A percentile compares a stretch with the other conserved stretches of the same genome.
phyloP scores from a whole-genome alignment of 2,329 filamentous ascomycete genomes.

The Phaeosphaeriaceae sp. region DNA sequence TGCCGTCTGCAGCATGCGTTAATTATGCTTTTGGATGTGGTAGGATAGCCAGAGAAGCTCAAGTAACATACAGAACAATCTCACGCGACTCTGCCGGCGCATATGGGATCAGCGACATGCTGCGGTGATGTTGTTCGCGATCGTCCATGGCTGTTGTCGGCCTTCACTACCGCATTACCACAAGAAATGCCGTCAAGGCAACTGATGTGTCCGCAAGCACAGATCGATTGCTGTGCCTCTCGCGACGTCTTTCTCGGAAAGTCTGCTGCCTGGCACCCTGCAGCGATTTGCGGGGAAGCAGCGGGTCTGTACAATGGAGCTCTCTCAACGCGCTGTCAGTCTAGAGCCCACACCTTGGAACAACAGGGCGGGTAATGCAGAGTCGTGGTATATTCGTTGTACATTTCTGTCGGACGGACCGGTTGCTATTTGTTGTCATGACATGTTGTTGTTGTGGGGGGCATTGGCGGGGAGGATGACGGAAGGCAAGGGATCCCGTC shows the following conservation, averaged over 20 bases:
- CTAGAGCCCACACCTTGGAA: slow-evolving; percentile 20
- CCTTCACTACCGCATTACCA: slow-evolving; percentile 13
- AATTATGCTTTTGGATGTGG: slow-evolving; percentile 8
- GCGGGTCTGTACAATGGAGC: slow-evolving; percentile 14
- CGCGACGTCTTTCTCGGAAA: not conserved
- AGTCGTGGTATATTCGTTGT: slow-evolving; percentile 13
- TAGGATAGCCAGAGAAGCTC: not conserved
- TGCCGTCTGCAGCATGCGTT: slow-evolving; percentile 71
- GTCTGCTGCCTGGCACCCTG: not conserved
- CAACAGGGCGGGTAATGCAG: slow-evolving; percentile 18
- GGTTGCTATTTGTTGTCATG: slow-evolving; percentile 27
- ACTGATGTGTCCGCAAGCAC: slow-evolving; percentile 10
- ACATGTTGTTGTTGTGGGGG: slow-evolving; percentile 22
- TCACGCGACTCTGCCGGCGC: slow-evolving; percentile 76
- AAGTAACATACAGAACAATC: slow-evolving; percentile 75
- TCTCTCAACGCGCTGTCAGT: slow-evolving; percentile 15
- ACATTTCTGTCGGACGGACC: slow-evolving; percentile 20
- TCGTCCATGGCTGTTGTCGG: slow-evolving; percentile 33
- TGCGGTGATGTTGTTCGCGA: slow-evolving; percentile 40
- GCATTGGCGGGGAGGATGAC: slow-evolving; percentile 20
- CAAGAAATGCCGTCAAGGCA: slow-evolving; percentile 8
- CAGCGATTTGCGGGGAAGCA: slow-evolving; percentile 31
- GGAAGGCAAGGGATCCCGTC: slow-evolving; percentile 19
- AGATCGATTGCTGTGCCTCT: not conserved
- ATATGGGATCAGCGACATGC: slow-evolving; percentile 79